Evolutionary conservation across 208 protist species (phyloP).

Genomic region (Tetramitus jugosus): DNA sequence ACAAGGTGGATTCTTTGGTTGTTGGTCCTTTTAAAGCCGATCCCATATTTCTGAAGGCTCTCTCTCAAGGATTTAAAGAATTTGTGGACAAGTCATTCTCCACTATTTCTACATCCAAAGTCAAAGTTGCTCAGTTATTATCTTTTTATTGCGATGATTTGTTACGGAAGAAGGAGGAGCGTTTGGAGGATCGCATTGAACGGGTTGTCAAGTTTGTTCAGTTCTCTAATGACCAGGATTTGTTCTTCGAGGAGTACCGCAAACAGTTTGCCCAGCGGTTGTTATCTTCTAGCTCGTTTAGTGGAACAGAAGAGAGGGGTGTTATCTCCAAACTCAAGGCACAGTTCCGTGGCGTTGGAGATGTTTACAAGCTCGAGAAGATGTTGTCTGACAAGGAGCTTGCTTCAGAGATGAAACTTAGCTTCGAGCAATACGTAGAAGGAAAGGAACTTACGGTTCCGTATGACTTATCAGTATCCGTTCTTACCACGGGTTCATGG

Average conservation of each 20-base stretch:
- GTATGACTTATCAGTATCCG: slow-evolving; percentile 48
- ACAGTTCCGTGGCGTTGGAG: slow-evolving; percentile 47
- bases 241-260: slow-evolving; percentile 77
- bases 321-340: slow-evolving; percentile 70
- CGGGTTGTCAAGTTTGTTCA: slow-evolving; percentile 54
- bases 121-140: slow-evolving; percentile 3
- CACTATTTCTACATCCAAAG: background rate
- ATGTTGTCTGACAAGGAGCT: slow-evolving; percentile 55
- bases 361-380: slow-evolving; percentile 64
- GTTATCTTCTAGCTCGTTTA: slow-evolving; percentile 43
- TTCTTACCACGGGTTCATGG: slow-evolving; percentile 70
- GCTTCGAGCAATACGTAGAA: slow-evolving; percentile 40
- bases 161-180: slow-evolving; percentile 39
- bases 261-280: slow-evolving; percentile 70
- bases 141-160: slow-evolving; percentile 13
- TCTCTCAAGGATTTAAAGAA: slow-evolving; percentile 11
- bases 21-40: background rate
- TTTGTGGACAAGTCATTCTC: background rate
- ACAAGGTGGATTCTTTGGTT: background rate
- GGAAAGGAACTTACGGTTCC: background rate
- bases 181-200: slow-evolving; percentile 51
- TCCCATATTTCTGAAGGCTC: slow-evolving; percentile 14
- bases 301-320: slow-evolving; percentile 58
- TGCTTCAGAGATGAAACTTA: slow-evolving; percentile 49
- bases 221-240: slow-evolving; percentile 65